phyloP scores from a whole-genome alignment of 139 green algal genomes.

The Micractinium sp. region DNA sequence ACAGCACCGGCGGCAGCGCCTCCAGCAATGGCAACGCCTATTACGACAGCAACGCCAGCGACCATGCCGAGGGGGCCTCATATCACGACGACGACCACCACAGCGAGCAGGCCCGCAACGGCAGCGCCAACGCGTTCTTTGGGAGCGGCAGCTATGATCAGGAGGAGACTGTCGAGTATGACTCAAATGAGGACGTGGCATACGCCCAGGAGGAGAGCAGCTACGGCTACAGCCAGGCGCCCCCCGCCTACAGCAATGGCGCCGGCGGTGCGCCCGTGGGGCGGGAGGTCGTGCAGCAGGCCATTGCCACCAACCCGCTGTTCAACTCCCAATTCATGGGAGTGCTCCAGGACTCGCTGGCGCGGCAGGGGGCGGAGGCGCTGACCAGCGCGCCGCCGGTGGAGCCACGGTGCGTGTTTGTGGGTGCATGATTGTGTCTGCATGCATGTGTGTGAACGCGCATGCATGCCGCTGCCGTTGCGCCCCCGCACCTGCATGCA shows the following conservation, averaged over 20 bases:
- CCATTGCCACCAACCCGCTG: constrained; percentile 20
- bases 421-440: neutral
- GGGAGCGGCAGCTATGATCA: neutral
- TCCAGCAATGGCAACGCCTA: neutral
- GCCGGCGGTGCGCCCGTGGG: neutral
- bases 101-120: neutral
- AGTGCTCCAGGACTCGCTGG: constrained; percentile 33
- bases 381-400: constrained; percentile 12
- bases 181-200: neutral
- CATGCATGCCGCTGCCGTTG: neutral
- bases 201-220: neutral
- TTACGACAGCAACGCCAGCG: neutral
- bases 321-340: constrained; percentile 32
- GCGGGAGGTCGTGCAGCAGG: neutral
- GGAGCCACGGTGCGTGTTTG: constrained; percentile 1
- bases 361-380: constrained; percentile 34
- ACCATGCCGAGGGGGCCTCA: too few species aligned
- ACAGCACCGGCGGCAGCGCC: neutral
- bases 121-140: neutral
- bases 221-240: neutral
- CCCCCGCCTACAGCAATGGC: neutral
- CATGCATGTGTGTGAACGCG: neutral
- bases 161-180: neutral
- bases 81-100: neutral
- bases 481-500: neutral